Base-by-base conservation (phyloP, 169 alveolate genomes). In the Theileria annulata region DNA sequence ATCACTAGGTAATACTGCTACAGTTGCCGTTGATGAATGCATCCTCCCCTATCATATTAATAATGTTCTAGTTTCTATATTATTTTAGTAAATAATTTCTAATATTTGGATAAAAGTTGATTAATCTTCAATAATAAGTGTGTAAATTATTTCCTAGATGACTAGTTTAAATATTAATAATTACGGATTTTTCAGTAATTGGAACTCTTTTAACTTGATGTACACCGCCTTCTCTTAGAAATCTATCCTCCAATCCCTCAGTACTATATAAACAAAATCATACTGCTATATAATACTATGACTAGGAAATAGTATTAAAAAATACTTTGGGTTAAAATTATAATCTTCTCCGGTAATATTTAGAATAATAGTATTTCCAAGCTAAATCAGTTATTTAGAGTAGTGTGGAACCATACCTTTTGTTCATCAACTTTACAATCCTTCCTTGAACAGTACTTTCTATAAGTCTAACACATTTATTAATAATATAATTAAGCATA, bases 121-220 rank as follows among this genome's bases (percentile, higher is more conserved):
- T n/a, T 49, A n/a, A 3, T 30, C 42, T 35, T 35, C 3, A 35
- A 35, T 5, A 28, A 25, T 33, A 35, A 35, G 8, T 3, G 3
- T 35, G 47, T 35, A 35, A 35, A 8, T 8, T 35, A 35, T 35
- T 3, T 35, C 8, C 47, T 3, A 3, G 37, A 23, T 60, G 31
- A 13, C 33, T 60, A 60, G 3, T 19, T n/a, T 23, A 28, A 10
- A 10, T 2, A 13, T n/a, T n/a, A 5, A 6, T 12, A 19, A 73
- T 0, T 75, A 81, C 94, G 67, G 88, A 69, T 51, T 85, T 75
- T 77, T 90, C 94, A 21, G 87, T 85, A 12, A 66, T 37, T 2
- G 94, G 94, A 35, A 90, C 88, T 8, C 94, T 81, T 63, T 90
- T 90, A 33, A 90, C 94, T 72, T 90, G 94, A 72, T 90, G 94